phyloP scores from a whole-genome alignment of 225 moss, liverwort and hornwort species.

The Marchantia paleacea region DNA sequence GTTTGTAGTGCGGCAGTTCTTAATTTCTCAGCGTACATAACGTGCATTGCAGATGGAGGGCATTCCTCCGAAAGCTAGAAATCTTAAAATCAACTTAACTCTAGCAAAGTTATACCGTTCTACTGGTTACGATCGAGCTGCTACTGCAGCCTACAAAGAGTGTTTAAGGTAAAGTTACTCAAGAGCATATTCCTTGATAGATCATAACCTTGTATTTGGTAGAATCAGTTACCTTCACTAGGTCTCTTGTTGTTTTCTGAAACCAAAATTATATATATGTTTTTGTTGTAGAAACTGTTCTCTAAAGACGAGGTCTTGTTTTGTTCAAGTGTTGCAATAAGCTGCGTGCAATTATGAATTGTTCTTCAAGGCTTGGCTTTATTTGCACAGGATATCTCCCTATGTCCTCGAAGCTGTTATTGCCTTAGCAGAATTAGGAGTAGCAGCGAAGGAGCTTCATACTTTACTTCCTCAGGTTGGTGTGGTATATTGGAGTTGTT shows the following conservation, averaged over 20 bases:
- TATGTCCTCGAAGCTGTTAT: slow-evolving; percentile 86
- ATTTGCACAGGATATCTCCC: slow-evolving; percentile 71
- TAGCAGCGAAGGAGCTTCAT: slow-evolving; percentile 77
- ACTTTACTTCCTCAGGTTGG: slow-evolving; percentile 75
- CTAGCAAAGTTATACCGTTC: slow-evolving; percentile 83
- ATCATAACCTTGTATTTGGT: neutral
- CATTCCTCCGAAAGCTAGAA: slow-evolving; percentile 81
- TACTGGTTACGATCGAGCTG: slow-evolving; percentile 82
- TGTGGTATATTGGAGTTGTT: neutral
- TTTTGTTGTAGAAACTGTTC: neutral
- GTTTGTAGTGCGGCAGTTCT: neutral
- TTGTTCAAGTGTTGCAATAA: neutral
- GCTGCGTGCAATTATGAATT: neutral
- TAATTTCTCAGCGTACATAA: neutral
- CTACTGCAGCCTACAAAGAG: slow-evolving; percentile 77
- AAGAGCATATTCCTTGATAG: neutral
- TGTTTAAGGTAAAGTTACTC: slow-evolving; percentile 59
- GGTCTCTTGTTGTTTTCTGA: neutral
- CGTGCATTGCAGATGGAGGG: slow-evolving; percentile 76
- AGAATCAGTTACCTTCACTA: neutral
- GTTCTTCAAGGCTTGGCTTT: neutral
- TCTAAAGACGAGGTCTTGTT: neutral
- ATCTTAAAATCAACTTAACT: slow-evolving; percentile 80
- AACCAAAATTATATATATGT: neutral
- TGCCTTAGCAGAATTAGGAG: slow-evolving; percentile 86